Conservation (phyloP, 2,329 filamentous ascomycete species). For the Diplocarpon rosae region DNA sequence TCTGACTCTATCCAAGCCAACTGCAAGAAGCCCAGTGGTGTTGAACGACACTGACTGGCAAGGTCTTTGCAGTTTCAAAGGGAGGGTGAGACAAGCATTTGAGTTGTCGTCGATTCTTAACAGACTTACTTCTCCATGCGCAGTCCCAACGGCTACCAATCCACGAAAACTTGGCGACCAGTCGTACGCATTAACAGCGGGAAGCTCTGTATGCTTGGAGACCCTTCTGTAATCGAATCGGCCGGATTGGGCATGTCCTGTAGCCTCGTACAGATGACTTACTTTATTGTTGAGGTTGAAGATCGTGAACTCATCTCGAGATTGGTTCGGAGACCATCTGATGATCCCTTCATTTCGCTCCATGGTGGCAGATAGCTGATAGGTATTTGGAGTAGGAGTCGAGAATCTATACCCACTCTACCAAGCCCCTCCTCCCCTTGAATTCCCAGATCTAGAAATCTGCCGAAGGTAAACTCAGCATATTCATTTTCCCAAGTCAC, state of each 20-base stretch:
- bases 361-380: slow-evolving; percentile 13
- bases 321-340: slow-evolving; percentile 53
- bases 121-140: slow-evolving; percentile 64
- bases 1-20: slow-evolving; percentile 68
- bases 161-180: slow-evolving; percentile 53
- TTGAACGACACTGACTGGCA: slow-evolving; percentile 78
- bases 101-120: slow-evolving; percentile 61
- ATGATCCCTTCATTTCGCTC: slow-evolving; percentile 40
- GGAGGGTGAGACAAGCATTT: slow-evolving; percentile 53
- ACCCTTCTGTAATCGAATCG: slow-evolving; percentile 47
- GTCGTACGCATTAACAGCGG: slow-evolving; percentile 53
- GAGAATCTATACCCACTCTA: background rate
- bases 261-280: slow-evolving; percentile 52
- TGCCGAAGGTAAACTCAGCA: too few species aligned
- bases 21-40: slow-evolving; percentile 58
- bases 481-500: too few species aligned
- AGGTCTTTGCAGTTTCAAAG: slow-evolving; percentile 63
- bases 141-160: slow-evolving; percentile 64
- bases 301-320: slow-evolving; percentile 50
- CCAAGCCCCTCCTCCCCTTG: background rate
- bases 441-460: background rate
- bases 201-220: slow-evolving; percentile 51
- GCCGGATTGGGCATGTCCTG: slow-evolving; percentile 42
- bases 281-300: slow-evolving; percentile 53
- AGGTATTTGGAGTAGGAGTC: background rate